A percentile compares a stretch with the other conserved stretches of the same genome.
phyloP scores from a whole-genome alignment of 805 yeast species.

The Priceomyces carsonii region DNA sequence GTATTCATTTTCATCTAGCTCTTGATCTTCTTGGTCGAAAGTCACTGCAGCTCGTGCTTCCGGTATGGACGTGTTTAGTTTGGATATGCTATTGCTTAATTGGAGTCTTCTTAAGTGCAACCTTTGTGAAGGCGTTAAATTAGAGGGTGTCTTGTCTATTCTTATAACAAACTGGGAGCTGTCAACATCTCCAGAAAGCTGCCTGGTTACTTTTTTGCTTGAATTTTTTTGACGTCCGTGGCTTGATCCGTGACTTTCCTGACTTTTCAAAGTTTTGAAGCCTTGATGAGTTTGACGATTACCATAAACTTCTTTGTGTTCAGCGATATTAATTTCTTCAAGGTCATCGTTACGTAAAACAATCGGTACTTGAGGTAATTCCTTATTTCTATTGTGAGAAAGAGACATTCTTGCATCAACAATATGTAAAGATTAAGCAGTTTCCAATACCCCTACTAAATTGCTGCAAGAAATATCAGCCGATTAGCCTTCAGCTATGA shows the following conservation, averaged over 20 bases:
- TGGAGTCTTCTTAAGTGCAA: conserved; percentile 25
- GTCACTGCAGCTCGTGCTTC: conserved; percentile 4
- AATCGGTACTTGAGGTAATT: conserved; percentile 9
- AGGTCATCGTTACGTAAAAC: conserved; percentile 9
- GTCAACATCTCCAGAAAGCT: conserved; percentile 1
- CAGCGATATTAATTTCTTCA: conserved; percentile 8
- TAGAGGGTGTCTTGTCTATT: conserved; percentile 23
- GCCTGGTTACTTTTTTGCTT: no score
- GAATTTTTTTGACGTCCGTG: neutral
- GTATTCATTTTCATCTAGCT: conserved; percentile 37
- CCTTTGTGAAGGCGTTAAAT: conserved; percentile 32
- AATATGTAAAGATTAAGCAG: no score
- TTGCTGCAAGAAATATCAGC: no score
- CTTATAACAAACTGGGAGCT: conserved; percentile 17
- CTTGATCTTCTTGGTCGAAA: conserved; percentile 8
- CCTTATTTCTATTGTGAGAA: conserved; percentile 7
- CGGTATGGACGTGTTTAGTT: conserved; percentile 13
- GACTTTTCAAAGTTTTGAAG: neutral
- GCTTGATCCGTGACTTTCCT: conserved; percentile 13
- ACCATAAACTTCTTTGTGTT: conserved; percentile 9
- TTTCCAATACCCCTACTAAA: no score
- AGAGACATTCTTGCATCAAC: conserved; percentile 8
- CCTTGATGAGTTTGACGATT: neutral
- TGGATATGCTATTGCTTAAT: conserved; percentile 22
- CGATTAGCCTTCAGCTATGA: no score